phyloP scores from a whole-genome alignment of 352 stramenopile genomes.

The Globisporangium lucens region DNA sequence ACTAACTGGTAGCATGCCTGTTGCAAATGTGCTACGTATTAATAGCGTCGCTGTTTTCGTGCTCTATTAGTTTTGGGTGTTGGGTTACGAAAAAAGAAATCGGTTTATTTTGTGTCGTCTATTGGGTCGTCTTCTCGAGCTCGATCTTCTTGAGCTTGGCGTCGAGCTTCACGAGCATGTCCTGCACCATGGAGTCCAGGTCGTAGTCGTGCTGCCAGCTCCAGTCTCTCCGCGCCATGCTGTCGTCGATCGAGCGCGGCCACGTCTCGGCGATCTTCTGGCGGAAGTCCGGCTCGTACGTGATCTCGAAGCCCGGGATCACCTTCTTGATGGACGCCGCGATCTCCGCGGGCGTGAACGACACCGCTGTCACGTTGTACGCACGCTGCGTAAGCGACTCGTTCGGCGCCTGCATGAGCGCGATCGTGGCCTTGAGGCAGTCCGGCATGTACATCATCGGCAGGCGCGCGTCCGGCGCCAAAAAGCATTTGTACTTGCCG shows the following conservation, averaged over 20 bases:
- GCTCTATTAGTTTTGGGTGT: neutral
- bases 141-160: constrained; percentile 59
- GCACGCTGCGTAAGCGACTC: constrained; percentile 76
- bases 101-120: constrained; percentile 1
- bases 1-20: neutral
- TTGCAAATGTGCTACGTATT: neutral
- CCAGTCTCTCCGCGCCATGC: constrained; percentile 81
- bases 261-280: constrained; percentile 91
- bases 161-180: constrained; percentile 88
- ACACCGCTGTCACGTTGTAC: constrained; percentile 91
- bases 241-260: constrained; percentile 86
- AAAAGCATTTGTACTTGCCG: constrained; percentile 89
- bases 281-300: constrained; percentile 87
- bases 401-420: constrained; percentile 71
- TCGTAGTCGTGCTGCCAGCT: constrained; percentile 88
- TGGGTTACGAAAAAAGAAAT: neutral
- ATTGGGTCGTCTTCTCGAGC: constrained; percentile 4
- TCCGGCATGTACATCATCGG: constrained; percentile 96
- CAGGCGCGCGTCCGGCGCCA: constrained; percentile 72
- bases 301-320: constrained; percentile 85
- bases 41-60: neutral
- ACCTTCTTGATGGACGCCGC: constrained; percentile 83
- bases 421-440: constrained; percentile 84
- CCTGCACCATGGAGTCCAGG: constrained; percentile 84
- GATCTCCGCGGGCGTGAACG: constrained; percentile 87